Percentiles rank a stretch among this genome's conserved stretches.
These are phyloP conservation scores for Quercus lobata DNA, from an alignment of 331 rosid species.

Conservation along the genomic window DNA sequence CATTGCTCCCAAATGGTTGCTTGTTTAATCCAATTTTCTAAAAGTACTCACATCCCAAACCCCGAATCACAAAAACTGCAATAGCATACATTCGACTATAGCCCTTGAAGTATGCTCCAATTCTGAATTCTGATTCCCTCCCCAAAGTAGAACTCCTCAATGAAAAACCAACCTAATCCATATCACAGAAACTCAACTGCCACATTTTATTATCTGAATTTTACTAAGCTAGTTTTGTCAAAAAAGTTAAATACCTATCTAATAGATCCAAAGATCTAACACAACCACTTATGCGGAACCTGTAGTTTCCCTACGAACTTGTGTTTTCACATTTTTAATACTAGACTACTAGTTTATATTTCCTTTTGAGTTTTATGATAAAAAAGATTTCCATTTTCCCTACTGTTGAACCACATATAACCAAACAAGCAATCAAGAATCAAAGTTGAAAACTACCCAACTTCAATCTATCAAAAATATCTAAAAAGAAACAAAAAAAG, in stretches of 20 bases:
- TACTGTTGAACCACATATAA: background rate
- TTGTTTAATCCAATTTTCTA: constrained; percentile 66
- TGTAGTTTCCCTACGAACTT: background rate
- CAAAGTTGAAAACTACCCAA: background rate
- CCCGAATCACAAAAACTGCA: constrained; percentile 3
- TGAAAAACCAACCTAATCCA: background rate
- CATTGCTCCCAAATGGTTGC: constrained; percentile 66
- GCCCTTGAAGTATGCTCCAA: background rate
- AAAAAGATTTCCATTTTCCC: background rate
- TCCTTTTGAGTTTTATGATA: background rate
- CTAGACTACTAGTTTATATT: background rate
- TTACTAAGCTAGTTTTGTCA: constrained; percentile 1
- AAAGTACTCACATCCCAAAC: constrained; percentile 19
- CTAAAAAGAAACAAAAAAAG: background rate
- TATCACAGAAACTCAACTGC: background rate
- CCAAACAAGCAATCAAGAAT: background rate
- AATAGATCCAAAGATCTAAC: constrained; percentile 18
- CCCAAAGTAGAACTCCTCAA: background rate
- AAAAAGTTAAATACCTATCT: background rate
- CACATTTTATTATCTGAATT: background rate
- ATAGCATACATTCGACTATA: background rate
- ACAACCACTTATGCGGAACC: constrained; percentile 7
- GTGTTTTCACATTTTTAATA: background rate
- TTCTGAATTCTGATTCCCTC: background rate
- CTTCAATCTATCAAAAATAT: background rate